Evolutionary conservation across 257 asterid species (phyloP).

Genomic region (Voacanga thouarsii): DNA sequence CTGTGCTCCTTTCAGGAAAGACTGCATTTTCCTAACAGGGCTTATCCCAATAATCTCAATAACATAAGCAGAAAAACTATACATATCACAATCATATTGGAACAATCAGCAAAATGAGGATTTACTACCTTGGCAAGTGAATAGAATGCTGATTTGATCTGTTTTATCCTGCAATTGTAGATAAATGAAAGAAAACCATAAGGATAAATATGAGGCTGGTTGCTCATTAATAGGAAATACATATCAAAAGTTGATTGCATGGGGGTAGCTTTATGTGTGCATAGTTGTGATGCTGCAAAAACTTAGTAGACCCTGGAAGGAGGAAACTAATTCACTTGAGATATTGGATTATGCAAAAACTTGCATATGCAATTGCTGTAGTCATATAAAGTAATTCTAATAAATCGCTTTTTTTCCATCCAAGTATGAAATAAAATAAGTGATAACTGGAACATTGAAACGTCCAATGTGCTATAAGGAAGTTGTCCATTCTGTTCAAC

Average conservation of each 20-base stretch:
- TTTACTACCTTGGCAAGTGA: slow-evolving; percentile 61
- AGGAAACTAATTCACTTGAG: not conserved
- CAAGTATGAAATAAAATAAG: not conserved
- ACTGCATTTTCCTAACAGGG: not conserved
- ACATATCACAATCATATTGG: not conserved
- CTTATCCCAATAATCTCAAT: not conserved
- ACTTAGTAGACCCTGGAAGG: not conserved
- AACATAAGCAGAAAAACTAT: not conserved
- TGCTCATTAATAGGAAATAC: not conserved
- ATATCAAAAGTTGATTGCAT: not conserved
- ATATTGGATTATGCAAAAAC: not conserved
- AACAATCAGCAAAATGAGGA: not conserved
- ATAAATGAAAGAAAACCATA: slow-evolving; percentile 2
- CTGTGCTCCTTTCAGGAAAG: not conserved
- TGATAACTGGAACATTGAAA: not conserved
- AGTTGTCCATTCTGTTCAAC: not conserved
- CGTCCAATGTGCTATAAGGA: not conserved
- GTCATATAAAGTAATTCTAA: not conserved
- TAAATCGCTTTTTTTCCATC: not conserved
- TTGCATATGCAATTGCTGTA: not conserved
- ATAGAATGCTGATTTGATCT: slow-evolving; percentile 91
- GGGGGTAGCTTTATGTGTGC: not conserved
- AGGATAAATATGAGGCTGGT: not conserved
- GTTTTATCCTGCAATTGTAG: slow-evolving; percentile 56
- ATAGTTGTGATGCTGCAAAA: not conserved